Evolutionary conservation across 805 yeast genomes (phyloP).

Genomic region (Phaffomyces opuntiae): DNA sequence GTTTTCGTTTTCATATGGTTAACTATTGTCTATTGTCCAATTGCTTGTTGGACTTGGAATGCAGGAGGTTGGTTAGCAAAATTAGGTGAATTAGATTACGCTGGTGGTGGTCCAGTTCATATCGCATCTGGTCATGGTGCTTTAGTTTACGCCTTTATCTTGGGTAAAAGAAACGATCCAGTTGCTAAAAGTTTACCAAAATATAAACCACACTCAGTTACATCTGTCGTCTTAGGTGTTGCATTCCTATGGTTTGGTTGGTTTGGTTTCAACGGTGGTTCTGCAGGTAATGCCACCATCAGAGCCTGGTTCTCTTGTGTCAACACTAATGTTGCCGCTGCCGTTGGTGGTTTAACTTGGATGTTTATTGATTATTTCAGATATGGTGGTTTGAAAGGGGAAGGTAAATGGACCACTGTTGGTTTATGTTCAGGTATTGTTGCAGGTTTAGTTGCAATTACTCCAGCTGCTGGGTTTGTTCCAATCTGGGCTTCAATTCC

Average conservation of each 20-base stretch:
- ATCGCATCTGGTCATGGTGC: slow-evolving; percentile 93
- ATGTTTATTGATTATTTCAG: slow-evolving; percentile 79
- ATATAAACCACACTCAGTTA: slow-evolving; percentile 90
- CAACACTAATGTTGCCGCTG: slow-evolving; percentile 92
- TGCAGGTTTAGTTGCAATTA: slow-evolving; percentile 90
- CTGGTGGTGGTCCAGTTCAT: slow-evolving; percentile 99
- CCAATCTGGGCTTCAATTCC: slow-evolving; percentile 86
- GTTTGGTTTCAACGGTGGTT: slow-evolving; percentile 99
- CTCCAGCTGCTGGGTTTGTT: slow-evolving; percentile 96
- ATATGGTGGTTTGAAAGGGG: slow-evolving; percentile 39
- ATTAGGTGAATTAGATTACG: slow-evolving; percentile 88
- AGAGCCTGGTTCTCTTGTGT: slow-evolving; percentile 93
- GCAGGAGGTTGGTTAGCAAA: slow-evolving; percentile 80
- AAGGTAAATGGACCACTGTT: slow-evolving; percentile 81
- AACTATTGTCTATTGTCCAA: slow-evolving; percentile 92
- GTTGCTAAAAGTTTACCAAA: slow-evolving; percentile 69
- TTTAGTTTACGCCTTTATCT: slow-evolving; percentile 80
- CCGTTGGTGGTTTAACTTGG: slow-evolving; percentile 91
- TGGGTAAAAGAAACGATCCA: slow-evolving; percentile 90
- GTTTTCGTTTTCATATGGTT: slow-evolving; percentile 89
- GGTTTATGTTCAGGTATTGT: slow-evolving; percentile 93
- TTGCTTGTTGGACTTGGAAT: slow-evolving; percentile 98
- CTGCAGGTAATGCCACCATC: slow-evolving; percentile 87
- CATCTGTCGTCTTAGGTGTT: slow-evolving; percentile 87
- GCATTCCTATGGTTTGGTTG: slow-evolving; percentile 97